phyloP scores from a whole-genome alignment of 306 rosid genomes.

The Neltuma alba region DNA sequence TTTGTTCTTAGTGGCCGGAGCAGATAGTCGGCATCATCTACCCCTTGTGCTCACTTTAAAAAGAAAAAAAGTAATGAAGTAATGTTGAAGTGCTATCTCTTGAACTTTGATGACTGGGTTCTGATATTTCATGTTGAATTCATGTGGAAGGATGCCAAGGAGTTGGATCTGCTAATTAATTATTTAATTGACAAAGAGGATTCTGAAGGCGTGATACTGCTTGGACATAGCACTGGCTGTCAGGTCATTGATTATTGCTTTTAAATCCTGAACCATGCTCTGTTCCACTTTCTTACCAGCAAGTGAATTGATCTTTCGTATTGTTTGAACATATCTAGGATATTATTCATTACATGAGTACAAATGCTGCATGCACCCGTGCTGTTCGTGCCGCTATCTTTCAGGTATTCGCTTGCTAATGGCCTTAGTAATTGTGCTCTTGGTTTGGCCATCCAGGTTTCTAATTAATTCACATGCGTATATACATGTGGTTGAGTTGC shows the following conservation, averaged over 20 bases:
- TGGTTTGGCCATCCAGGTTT: not conserved
- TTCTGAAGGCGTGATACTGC: slow-evolving; percentile 94
- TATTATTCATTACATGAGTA: slow-evolving; percentile 80
- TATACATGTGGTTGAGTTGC: not conserved
- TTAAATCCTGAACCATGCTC: slow-evolving; percentile 34
- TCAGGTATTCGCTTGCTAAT: slow-evolving; percentile 61
- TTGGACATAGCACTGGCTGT: slow-evolving; percentile 98
- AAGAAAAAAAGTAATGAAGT: not conserved
- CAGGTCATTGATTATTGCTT: slow-evolving; percentile 65
- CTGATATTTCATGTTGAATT: slow-evolving; percentile 35
- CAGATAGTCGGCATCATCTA: too few species aligned
- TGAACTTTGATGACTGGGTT: slow-evolving; percentile 33
- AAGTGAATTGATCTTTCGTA: slow-evolving; percentile 20
- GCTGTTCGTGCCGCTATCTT: slow-evolving; percentile 98
- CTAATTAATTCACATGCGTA: not conserved
- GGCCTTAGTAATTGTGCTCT: not conserved
- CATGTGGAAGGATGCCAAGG: slow-evolving; percentile 79
- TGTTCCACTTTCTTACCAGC: slow-evolving; percentile 29
- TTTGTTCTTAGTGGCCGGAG: not conserved
- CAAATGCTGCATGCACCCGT: slow-evolving; percentile 91
- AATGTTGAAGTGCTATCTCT: slow-evolving; percentile 2
- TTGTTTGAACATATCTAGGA: slow-evolving; percentile 65
- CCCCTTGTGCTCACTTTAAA: not conserved
- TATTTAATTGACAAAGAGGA: slow-evolving; percentile 93
- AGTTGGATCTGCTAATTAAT: slow-evolving; percentile 88